A percentile compares a stretch with the other conserved stretches of the same genome.
Conservation (phyloP, 352 stramenopile genomes). For the Peronospora belbahrii region DNA sequence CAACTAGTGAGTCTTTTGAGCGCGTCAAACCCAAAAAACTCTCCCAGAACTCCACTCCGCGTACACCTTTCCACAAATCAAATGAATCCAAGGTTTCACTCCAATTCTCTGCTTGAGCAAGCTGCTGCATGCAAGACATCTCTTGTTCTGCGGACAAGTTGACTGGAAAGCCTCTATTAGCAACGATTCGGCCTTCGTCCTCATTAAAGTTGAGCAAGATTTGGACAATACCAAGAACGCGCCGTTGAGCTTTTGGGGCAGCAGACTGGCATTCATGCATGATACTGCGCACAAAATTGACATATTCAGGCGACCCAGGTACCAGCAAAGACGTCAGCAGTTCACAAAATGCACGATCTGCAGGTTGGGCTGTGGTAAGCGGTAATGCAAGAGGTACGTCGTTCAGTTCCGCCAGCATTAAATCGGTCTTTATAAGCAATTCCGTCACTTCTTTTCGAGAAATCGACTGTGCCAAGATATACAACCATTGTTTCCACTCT, state of each 20-base stretch:
- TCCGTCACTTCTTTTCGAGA: conserved; percentile 45
- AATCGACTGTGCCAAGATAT: conserved; percentile 32
- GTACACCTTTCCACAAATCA: conserved; percentile 37
- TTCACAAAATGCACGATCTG: conserved; percentile 31
- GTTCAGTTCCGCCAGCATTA: conserved; percentile 36
- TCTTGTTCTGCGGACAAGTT: conserved; percentile 8
- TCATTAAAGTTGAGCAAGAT: conserved; percentile 28
- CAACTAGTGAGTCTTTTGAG: conserved; percentile 30
- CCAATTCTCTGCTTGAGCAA: conserved; percentile 27
- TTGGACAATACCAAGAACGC: conserved; percentile 37
- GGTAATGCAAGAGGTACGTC: conserved; percentile 9
- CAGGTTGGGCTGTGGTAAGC: conserved; percentile 5
- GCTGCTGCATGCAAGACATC: conserved; percentile 23
- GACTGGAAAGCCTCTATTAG: conserved; percentile 13
- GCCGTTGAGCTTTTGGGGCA: conserved; percentile 20
- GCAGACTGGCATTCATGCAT: conserved; percentile 27
- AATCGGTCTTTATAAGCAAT: conserved; percentile 46
- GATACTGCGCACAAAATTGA: conserved; percentile 36
- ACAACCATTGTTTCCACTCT: conserved; percentile 49
- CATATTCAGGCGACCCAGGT: conserved; percentile 39
- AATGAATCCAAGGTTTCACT: conserved; percentile 33
- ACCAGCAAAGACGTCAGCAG: conserved; percentile 36
- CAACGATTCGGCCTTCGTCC: conserved; percentile 6
- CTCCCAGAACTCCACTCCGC: conserved; percentile 53
- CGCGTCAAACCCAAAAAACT: conserved; percentile 49